phyloP scores from a whole-genome alignment of 2,329 filamentous ascomycete species.

The Epichloe gansuensis region DNA sequence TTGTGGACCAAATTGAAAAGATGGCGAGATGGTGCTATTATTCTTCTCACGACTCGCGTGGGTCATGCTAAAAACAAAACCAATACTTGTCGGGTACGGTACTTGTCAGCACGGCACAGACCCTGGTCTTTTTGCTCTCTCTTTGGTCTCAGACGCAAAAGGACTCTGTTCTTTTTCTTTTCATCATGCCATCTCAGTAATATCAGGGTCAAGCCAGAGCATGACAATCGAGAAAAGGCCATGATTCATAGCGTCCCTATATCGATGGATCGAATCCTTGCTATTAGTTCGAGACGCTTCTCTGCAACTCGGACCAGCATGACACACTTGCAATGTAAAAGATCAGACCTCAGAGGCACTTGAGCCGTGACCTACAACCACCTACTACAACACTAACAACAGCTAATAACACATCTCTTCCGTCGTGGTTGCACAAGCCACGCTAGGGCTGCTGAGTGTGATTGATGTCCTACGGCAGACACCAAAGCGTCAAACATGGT shows the following conservation, averaged over 20 bases:
- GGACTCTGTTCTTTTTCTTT: not conserved
- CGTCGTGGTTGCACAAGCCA: conserved; percentile 3
- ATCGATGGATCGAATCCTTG: not conserved
- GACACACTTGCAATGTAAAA: conserved; percentile 1
- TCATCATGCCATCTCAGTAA: not conserved
- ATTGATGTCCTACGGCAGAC: not conserved
- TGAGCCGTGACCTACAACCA: not conserved
- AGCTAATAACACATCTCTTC: not conserved
- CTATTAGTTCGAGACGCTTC: not conserved
- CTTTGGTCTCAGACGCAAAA: not conserved
- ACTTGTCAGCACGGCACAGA: not conserved
- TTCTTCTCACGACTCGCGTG: conserved; percentile 1
- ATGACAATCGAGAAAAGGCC: not conserved
- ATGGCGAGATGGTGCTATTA: not conserved
- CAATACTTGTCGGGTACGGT: not conserved
- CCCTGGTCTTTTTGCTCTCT: not conserved
- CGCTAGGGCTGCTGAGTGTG: not conserved
- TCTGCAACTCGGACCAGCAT: not conserved
- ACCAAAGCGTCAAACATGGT: not conserved
- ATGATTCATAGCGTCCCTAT: not conserved
- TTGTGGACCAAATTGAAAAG: not conserved
- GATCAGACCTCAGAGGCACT: not conserved
- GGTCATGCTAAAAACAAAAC: not conserved
- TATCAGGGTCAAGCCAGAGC: not conserved
- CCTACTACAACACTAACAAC: not conserved